Base-by-base conservation (phyloP, 2,329 filamentous ascomycete genomes). In the Endocalyx cinctus region DNA sequence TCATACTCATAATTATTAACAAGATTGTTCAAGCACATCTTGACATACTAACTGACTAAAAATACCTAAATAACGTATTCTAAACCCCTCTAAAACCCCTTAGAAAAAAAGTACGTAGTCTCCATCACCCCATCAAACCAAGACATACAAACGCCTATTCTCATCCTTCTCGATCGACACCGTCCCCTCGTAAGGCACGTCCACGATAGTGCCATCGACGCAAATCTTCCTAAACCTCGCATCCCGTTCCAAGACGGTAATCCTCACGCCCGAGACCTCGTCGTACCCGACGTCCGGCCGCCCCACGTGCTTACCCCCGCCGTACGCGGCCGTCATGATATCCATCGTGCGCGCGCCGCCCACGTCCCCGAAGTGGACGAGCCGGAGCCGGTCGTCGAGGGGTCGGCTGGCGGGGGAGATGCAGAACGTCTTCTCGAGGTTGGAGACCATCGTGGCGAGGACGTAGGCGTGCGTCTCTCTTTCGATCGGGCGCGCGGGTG, bases 121-220 rank as follows among this genome's bases (percentile, higher is more conserved):
- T n/a, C n/a, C n/a, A n/a, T n/a, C n/a, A n/a, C n/a, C n/a, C n/a
- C n/a, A n/a, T n/a, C n/a, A n/a, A n/a, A n/a, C n/a, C n/a, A n/a
- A n/a, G n/a, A n/a, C n/a, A n/a, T n/a, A n/a, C n/a, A n/a, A n/a
- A n/a, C n/a, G n/a, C n/a, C n/a, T n/a, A n/a, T n/a, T n/a, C n/a
- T n/a, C n/a, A n/a, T n/a, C n/a, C n/a, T n/a, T n/a, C n/a, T n/a
- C n/a, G n/a, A n/a, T n/a, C n/a, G n/a, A n/a, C n/a, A n/a, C n/a
- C n/a, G n/a, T n/a, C 0, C 88, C 88, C 2, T 73, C 79, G 32
- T 68, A 57, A 14, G 84, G 82, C 1, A 95, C 64, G 38, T 77
- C 72, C 4, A 96, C 77, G 49, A 94, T 94, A 33, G 83, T 87
- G 4, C 90, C 90, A 58, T 97, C 90, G n/a, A 97, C 70, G 56